Conservation (phyloP, 805 yeast species). For the Nakazawaea ambrosiae region DNA sequence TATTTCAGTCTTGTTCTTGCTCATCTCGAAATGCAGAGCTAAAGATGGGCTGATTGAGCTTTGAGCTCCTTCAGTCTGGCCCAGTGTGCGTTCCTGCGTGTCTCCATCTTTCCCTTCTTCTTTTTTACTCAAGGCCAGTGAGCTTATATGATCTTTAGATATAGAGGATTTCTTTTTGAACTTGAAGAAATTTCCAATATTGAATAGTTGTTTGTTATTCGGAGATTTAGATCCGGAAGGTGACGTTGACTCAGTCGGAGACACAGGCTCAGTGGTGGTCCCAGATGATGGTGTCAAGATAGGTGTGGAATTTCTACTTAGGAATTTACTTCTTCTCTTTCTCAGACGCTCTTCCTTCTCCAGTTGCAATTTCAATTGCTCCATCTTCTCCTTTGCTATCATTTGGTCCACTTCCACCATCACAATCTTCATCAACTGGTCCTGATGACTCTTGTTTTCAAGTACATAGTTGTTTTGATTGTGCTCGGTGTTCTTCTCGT, state of each 20-base stretch:
- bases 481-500: too few relatives aligned
- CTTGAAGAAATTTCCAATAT: slow-evolving; percentile 6
- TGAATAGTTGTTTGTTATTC: too few relatives aligned
- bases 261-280: too few relatives aligned
- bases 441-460: slow-evolving; percentile 7
- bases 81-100: not conserved
- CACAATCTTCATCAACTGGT: slow-evolving; percentile 2
- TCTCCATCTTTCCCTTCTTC: not conserved
- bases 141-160: slow-evolving; percentile 9
- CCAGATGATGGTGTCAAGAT: too few relatives aligned
- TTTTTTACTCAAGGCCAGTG: too few relatives aligned
- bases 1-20: not conserved
- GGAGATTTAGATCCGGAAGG: too few relatives aligned
- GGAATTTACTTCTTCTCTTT: too few relatives aligned
- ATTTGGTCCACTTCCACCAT: not conserved
- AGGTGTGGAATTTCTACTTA: too few relatives aligned
- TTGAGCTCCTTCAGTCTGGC: too few relatives aligned
- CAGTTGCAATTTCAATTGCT: not conserved
- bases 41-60: too few relatives aligned
- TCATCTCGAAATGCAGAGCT: slow-evolving; percentile 1
- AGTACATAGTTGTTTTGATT: not conserved
- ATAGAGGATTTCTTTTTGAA: slow-evolving; percentile 9
- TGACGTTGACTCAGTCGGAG: too few relatives aligned
- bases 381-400: not conserved
- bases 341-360: not conserved